A percentile compares a stretch with the other conserved stretches of the same genome.
These are phyloP conservation scores for Lepidopterella palustris DNA, from an alignment of 495 filamentous ascomycete genomes.

Conservation along the genomic window DNA sequence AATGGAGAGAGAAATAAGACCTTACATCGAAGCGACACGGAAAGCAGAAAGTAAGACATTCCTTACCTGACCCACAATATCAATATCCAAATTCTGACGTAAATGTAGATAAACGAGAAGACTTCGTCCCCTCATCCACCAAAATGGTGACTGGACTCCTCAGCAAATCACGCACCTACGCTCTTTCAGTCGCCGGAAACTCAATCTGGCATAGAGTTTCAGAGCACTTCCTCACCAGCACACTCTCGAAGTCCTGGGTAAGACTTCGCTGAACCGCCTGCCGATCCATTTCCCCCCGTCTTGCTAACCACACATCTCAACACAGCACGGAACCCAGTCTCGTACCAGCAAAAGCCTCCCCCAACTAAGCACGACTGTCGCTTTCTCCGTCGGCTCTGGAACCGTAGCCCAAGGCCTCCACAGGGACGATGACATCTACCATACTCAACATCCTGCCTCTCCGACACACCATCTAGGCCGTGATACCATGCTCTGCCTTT, in stretches of 20 bases:
- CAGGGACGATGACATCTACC: slow-evolving; percentile 34
- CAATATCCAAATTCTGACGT: background rate
- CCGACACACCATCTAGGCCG: slow-evolving; percentile 17
- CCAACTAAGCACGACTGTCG: slow-evolving; percentile 29
- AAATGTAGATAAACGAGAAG: slow-evolving; percentile 4
- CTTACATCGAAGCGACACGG: slow-evolving; percentile 6
- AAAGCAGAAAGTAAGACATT: slow-evolving; percentile 6
- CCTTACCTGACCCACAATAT: background rate
- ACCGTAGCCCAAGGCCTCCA: slow-evolving; percentile 35
- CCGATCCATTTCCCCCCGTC: background rate
- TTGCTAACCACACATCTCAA: background rate
- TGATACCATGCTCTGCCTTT: slow-evolving; percentile 31
- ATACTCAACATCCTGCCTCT: slow-evolving; percentile 18
- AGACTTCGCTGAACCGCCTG: background rate
- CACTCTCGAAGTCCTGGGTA: slow-evolving; percentile 20
- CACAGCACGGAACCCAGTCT: slow-evolving; percentile 9
- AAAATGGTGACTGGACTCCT: slow-evolving; percentile 33
- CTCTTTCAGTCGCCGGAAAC: slow-evolving; percentile 27
- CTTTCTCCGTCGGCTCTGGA: slow-evolving; percentile 34
- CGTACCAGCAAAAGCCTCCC: slow-evolving; percentile 29
- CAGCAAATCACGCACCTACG: slow-evolving; percentile 30
- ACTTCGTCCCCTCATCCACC: slow-evolving; percentile 34
- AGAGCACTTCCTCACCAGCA: slow-evolving; percentile 31
- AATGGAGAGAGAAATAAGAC: slow-evolving; percentile 14
- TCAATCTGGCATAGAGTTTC: slow-evolving; percentile 27